Evolutionary conservation across 2,329 filamentous ascomycete species (phyloP).

Genomic region (Pseudogymnoascus sp.): DNA sequence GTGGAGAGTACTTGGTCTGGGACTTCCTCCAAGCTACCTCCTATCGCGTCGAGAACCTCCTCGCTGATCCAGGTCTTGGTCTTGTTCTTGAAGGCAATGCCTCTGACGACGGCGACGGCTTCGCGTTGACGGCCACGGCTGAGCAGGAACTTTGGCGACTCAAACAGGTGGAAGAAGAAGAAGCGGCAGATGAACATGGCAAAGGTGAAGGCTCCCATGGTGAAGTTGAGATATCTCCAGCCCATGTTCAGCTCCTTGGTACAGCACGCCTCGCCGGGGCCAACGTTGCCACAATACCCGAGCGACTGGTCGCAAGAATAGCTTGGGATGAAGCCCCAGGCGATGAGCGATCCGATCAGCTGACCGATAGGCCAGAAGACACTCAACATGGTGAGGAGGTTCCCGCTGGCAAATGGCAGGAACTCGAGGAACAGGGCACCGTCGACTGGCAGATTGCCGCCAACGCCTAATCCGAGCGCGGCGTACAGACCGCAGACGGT

Average conservation of each 20-base stretch:
- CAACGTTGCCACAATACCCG: too few relatives aligned
- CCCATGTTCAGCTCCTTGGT: constrained; percentile 46
- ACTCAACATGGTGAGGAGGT: constrained; percentile 69
- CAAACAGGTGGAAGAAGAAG: constrained; percentile 72
- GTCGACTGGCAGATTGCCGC: constrained; percentile 71
- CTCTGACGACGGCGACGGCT: constrained; percentile 72
- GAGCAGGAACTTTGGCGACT: constrained; percentile 78
- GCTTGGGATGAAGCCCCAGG: constrained; percentile 62
- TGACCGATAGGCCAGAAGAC: constrained; percentile 85
- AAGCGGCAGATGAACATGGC: constrained; percentile 72
- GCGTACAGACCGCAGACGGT: constrained; percentile 52
- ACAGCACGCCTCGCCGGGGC: constrained; percentile 21
- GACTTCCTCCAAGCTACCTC: constrained; percentile 26
- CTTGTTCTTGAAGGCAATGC: constrained; percentile 64
- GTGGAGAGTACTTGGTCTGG: constrained; percentile 13
- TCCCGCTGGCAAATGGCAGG: constrained; percentile 64
- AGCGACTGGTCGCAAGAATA: constrained; percentile 27
- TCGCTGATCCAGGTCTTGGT: constrained; percentile 69
- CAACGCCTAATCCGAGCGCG: constrained; percentile 58
- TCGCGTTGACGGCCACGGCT: constrained; percentile 68
- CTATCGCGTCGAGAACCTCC: constrained; percentile 54
- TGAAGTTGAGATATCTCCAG: constrained; percentile 67
- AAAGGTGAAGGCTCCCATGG: constrained; percentile 65
- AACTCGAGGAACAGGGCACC: constrained; percentile 79
- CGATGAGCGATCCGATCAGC: constrained; percentile 61